Percentiles rank a stretch among this genome's conserved stretches.
phyloP scores from a whole-genome alignment of 2,329 filamentous ascomycete species.

The Sordariomycetes sp. region DNA sequence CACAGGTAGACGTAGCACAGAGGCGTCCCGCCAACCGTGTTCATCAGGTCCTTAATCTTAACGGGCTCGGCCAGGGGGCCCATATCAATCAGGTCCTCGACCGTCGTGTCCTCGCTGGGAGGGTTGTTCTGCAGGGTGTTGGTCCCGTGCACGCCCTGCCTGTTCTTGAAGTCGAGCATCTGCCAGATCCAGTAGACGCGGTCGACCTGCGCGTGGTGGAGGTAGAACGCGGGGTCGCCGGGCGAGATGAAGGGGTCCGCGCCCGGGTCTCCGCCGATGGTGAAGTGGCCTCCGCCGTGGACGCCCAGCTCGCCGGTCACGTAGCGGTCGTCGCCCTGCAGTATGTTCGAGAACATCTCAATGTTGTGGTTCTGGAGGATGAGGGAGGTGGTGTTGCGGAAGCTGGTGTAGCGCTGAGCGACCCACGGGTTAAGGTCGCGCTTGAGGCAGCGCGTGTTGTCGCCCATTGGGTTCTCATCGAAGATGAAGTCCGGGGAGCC shows the following conservation, averaged over 20 bases:
- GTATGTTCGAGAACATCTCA: constrained; percentile 18
- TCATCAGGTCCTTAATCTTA: constrained; percentile 21
- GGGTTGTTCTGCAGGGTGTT: constrained; percentile 11
- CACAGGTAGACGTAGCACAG: constrained; percentile 28
- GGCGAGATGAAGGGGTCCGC: constrained; percentile 11
- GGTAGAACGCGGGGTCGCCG: constrained; percentile 15
- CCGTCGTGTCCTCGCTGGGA: constrained; percentile 1
- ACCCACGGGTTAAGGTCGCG: constrained; percentile 17
- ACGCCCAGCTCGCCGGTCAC: constrained; percentile 17
- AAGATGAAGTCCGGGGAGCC: neutral
- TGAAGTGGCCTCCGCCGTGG: constrained; percentile 24
- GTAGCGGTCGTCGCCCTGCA: constrained; percentile 20
- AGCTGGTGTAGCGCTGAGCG: constrained; percentile 12
- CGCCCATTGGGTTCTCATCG: constrained; percentile 11
- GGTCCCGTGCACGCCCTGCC: constrained; percentile 14
- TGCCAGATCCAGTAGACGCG: constrained; percentile 18
- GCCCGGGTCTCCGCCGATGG: constrained; percentile 19
- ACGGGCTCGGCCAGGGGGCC: constrained; percentile 18
- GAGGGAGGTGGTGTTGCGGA: constrained; percentile 13
- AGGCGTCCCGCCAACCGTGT: constrained; percentile 23
- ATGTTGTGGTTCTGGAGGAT: constrained; percentile 15
- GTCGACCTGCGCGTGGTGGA: constrained; percentile 16
- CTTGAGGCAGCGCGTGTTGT: constrained; percentile 28
- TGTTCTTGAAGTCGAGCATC: constrained; percentile 22
- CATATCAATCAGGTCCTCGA: constrained; percentile 3